Evolutionary conservation across 2,329 filamentous ascomycete genomes (phyloP), one percentile per base, ranked within the genome.

Genomic region (Coniella lustricola): DNA sequence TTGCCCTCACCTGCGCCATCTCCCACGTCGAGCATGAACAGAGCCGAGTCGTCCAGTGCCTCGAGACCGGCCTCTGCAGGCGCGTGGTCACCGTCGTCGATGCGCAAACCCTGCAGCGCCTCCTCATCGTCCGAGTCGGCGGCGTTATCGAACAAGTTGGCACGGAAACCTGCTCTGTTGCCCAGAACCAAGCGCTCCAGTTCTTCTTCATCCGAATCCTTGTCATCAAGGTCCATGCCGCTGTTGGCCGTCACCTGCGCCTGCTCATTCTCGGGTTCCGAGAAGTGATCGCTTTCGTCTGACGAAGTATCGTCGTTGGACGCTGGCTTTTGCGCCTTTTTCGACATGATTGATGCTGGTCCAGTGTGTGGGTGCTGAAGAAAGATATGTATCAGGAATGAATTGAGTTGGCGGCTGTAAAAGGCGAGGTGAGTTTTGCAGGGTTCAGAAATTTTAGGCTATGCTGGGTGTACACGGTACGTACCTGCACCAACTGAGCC

Each of bases 181-280:
- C 93, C 93, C 54, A 98, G 87, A 3, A 98, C 86, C 54, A 96
- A 72, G 55, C 83, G 81, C 70, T 96, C 91, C 25, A 96, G 79
- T 63, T 91, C 88, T 60, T 85, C 81, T 64, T 96, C 90, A 45
- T 86, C 82, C 13, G 81, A 82, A 62, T 95, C 89, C 63, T 91
- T 93, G 44, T 86, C 83, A 47, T 63, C 65, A 46, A 67, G 56
- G 48, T 62, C 57, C 56, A 61, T 55, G 45, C 49, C 54, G 29
- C 51, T 52, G 29, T 53, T 56, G 37, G 56, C 55, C 3, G 60
- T 56, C 40, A 56, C 59, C 18, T 46, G 52, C 35, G 57, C 41
- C 49, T 59, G 54, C 34, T 55, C 50, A 34, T 37, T 33, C 25
- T 44, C 52, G 3, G 44, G 44, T 7, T 35, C 44, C 14, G 51